These are phyloP conservation scores for Blastocystis sp. DNA, from an alignment of 352 stramenopile genomes.

Conservation along the genomic window DNA sequence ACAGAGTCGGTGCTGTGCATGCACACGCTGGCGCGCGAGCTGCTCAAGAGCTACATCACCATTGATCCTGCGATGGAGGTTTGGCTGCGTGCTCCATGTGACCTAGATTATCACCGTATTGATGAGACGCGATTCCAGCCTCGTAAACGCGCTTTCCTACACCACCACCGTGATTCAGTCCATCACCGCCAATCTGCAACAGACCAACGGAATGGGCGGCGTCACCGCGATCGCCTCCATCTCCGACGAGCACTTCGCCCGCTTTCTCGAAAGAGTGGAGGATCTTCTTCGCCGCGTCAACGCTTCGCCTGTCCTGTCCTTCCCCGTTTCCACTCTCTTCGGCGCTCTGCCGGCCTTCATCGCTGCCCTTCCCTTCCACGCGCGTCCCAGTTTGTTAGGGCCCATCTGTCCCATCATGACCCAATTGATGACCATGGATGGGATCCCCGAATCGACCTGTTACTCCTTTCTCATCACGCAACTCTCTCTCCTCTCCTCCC, in stretches of 20 bases:
- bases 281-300: neutral
- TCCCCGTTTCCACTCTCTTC: neutral
- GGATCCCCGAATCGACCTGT: no score
- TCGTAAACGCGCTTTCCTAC: neutral
- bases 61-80: neutral
- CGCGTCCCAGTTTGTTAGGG: neutral
- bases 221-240: neutral
- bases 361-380: neutral
- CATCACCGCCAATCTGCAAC: neutral
- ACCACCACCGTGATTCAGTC: neutral
- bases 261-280: neutral
- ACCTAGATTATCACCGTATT: slow-evolving; percentile 1
- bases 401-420: neutral
- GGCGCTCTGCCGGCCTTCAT: neutral
- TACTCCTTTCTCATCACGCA: no score
- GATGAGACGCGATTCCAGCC: neutral
- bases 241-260: neutral
- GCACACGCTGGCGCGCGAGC: neutral
- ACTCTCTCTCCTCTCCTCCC: no score
- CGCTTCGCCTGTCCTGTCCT: neutral
- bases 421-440: no score
- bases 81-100: neutral
- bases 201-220: neutral
- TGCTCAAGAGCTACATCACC: neutral
- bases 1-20: slow-evolving; percentile 12